Base-by-base conservation (phyloP, 2,329 filamentous ascomycete genomes). In the Aspergillus piperis region DNA sequence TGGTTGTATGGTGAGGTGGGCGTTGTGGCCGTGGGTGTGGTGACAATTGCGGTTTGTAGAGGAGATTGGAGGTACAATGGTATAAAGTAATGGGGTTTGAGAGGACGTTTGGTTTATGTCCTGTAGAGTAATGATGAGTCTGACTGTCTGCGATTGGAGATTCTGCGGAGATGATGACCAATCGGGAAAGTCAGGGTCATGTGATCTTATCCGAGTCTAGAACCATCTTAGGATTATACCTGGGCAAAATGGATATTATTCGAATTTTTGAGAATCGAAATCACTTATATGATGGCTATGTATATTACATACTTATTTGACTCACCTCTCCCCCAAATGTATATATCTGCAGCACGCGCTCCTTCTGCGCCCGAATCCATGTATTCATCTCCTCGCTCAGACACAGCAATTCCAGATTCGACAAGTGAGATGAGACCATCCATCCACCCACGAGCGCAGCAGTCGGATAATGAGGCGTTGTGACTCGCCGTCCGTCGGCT, bases 361-460 rank as follows among this genome's bases (percentile, higher is more conserved):
- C 61, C 13, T 69, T 65, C 61, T 73, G 70, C 23, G 56, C 51
- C 48, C 54, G 54, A 0, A 69, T 59, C 70, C 70, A 73, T 7
- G n/a, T 54, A 23, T 61, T 21, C 49, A 68, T 63, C 19, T 66
- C 65, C 4, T 64, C 58, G 3, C 54, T 56, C 23, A 73, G 49
- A 19, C 62, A 62, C 8, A 71, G 63, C 23, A 66, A 52, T 3
- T 47, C 62, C 4, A 73, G 50, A 51, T 67, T 71, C 23, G 58
- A 55, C 51, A 73, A 30, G 32, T 52, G 61, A 5, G 62, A 52
- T 15, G 65, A 49, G 4, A 71, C 48, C 11, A 69, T 62, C 71
- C 70, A 73, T 4, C 69, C 64, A 8, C 70, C 69, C 38, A 72
- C 59, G 6, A 73, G 58, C n/a, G 68, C 67, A 2, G 70, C 69